Conservation (phyloP, 495 filamentous ascomycete genomes). For the Talaromyces adpressus region DNA sequence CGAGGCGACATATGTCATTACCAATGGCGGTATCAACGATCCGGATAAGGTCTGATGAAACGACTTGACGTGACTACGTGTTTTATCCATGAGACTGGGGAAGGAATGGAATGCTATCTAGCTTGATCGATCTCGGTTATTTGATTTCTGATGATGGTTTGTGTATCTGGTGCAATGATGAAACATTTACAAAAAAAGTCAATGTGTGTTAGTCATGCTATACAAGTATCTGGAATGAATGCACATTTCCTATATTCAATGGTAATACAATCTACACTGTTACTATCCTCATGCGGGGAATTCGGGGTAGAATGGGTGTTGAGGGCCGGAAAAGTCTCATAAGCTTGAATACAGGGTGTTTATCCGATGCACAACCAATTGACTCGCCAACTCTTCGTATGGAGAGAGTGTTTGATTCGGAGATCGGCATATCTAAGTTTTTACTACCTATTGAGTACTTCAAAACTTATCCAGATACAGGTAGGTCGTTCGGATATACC, state of each 20-base stretch:
- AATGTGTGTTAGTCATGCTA: background rate
- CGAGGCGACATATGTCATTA: constrained; percentile 75
- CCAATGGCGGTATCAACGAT: constrained; percentile 69
- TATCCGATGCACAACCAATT: background rate
- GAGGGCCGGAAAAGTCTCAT: background rate
- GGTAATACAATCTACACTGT: background rate
- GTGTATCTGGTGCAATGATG: background rate
- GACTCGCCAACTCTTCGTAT: background rate
- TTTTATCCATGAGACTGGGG: background rate
- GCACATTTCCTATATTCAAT: background rate
- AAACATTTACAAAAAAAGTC: background rate
- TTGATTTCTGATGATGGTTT: background rate
- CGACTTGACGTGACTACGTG: background rate
- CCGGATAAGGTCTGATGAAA: constrained; percentile 48
- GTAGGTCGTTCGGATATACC: background rate
- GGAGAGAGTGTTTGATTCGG: background rate
- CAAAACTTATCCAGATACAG: background rate
- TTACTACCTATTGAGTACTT: background rate
- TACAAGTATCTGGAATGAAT: background rate
- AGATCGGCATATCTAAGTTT: background rate
- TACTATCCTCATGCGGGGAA: background rate
- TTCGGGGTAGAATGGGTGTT: background rate
- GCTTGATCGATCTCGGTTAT: background rate
- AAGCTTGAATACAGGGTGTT: background rate
- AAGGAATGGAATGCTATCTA: background rate